Percentiles rank a stretch among this genome's conserved stretches.
phyloP scores from a whole-genome alignment of 2,329 filamentous ascomycete species.

The Capronia epimyces region DNA sequence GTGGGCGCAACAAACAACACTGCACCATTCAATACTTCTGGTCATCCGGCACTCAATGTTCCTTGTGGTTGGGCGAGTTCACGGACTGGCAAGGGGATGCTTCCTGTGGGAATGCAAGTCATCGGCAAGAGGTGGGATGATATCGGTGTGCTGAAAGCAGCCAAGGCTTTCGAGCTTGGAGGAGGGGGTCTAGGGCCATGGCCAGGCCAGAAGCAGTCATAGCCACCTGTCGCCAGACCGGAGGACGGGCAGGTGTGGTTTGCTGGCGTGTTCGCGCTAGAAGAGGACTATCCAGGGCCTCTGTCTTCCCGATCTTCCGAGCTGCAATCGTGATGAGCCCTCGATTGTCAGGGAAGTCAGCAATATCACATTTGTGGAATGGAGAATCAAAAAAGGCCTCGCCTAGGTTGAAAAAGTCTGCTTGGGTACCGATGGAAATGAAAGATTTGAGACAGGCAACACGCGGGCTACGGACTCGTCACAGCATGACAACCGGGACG shows the following conservation, averaged over 20 bases:
- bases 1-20: conserved; percentile 46
- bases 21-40: conserved; percentile 47
- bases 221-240: background rate
- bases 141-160: conserved; percentile 30
- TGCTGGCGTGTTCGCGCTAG: too few species aligned
- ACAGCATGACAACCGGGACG: too few species aligned
- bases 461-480: too few species aligned
- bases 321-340: background rate
- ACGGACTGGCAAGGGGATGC: conserved; percentile 31
- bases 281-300: background rate
- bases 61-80: conserved; percentile 41
- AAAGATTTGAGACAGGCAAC: too few species aligned
- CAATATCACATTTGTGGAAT: too few species aligned
- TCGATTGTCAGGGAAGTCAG: too few species aligned
- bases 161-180: conserved; percentile 31
- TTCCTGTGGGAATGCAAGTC: conserved; percentile 54
- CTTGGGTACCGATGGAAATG: too few species aligned
- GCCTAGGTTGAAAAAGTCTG: too few species aligned
- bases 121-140: conserved; percentile 40
- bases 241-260: too few species aligned
- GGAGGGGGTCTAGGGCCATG: conserved; percentile 19
- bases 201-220: conserved; percentile 11
- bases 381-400: too few species aligned
- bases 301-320: background rate
- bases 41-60: conserved; percentile 47